These are phyloP conservation scores for Talaromyces sp. DNA, from an alignment of 2,329 filamentous ascomycete genomes.

Conservation along the genomic window DNA sequence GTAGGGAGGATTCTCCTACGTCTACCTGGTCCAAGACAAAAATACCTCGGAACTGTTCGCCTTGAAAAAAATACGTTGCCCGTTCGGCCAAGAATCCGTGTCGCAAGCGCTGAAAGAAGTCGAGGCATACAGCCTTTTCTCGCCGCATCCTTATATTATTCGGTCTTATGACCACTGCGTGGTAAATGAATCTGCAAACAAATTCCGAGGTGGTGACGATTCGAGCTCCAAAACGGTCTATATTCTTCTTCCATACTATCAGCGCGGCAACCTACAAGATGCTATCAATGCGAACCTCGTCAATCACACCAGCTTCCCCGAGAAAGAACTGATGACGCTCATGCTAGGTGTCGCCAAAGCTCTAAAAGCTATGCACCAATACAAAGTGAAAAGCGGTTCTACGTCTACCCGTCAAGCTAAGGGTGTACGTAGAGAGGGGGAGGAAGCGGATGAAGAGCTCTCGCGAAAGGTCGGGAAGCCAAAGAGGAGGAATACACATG, in stretches of 20 bases:
- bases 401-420: constrained; percentile 55
- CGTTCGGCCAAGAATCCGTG: constrained; percentile 94
- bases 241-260: constrained; percentile 91
- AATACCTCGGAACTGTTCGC: constrained; percentile 79
- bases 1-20: constrained; percentile 95
- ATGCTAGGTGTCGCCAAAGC: constrained; percentile 91
- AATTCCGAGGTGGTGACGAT: constrained; percentile 54
- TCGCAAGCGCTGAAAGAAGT: constrained; percentile 94
- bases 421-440: constrained; percentile 54
- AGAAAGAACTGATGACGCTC: constrained; percentile 79
- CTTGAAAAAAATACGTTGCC: constrained; percentile 97
- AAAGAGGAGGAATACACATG: constrained; percentile 43
- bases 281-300: constrained; percentile 98
- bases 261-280: constrained; percentile 92
- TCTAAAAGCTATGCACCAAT: constrained; percentile 86
- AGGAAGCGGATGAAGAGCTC: constrained; percentile 49
- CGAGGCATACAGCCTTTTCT: constrained; percentile 90
- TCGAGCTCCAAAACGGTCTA: constrained; percentile 87
- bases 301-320: constrained; percentile 87
- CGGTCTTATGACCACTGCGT: constrained; percentile 79
- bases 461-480: constrained; percentile 36
- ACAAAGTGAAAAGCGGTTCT: constrained; percentile 60
- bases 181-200: constrained; percentile 63
- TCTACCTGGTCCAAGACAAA: constrained; percentile 95
- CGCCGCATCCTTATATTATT: constrained; percentile 79